Conservation (phyloP, 441 rosid genomes). For the Populus hybrid region DNA sequence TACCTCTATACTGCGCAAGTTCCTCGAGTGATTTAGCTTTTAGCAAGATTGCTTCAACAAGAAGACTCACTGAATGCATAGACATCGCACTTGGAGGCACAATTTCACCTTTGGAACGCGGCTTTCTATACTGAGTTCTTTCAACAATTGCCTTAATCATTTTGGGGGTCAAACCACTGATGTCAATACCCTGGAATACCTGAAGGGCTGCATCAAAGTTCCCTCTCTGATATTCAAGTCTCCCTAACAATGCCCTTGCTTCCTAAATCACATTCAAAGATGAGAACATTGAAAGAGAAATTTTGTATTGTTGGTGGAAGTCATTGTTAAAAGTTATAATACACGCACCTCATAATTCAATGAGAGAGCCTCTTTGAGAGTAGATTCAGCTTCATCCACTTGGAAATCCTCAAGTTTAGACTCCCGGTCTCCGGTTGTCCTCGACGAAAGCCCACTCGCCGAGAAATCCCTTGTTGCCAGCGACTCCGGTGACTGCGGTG, state of each 20-base stretch:
- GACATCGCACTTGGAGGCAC: conserved; percentile 59
- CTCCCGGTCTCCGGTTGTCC: conserved; percentile 71
- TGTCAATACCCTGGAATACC: conserved; percentile 88
- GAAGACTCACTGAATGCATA: conserved; percentile 82
- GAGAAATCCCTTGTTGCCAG: conserved; percentile 93
- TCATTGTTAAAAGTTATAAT: not conserved
- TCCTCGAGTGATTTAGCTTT: conserved; percentile 79
- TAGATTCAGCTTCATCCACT: conserved; percentile 92
- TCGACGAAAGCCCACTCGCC: conserved; percentile 74
- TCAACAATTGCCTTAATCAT: conserved; percentile 62
- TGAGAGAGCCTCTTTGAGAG: conserved; percentile 90
- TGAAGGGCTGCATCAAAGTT: conserved; percentile 96
- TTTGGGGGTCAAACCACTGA: conserved; percentile 58
- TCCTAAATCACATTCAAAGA: conserved; percentile 43
- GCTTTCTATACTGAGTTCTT: conserved; percentile 54
- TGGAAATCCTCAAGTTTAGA: conserved; percentile 70
- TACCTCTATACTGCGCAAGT: conserved; percentile 65
- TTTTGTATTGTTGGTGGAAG: not conserved
- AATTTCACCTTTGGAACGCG: conserved; percentile 46
- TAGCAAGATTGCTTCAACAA: conserved; percentile 80
- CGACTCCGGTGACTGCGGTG: conserved; percentile 84
- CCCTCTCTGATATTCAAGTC: conserved; percentile 89
- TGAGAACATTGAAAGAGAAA: not conserved
- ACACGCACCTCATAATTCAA: conserved; percentile 81
- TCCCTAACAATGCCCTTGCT: conserved; percentile 94